Conservation (phyloP, 2,329 filamentous ascomycete species). For the Beauveria rudraprayagi region DNA sequence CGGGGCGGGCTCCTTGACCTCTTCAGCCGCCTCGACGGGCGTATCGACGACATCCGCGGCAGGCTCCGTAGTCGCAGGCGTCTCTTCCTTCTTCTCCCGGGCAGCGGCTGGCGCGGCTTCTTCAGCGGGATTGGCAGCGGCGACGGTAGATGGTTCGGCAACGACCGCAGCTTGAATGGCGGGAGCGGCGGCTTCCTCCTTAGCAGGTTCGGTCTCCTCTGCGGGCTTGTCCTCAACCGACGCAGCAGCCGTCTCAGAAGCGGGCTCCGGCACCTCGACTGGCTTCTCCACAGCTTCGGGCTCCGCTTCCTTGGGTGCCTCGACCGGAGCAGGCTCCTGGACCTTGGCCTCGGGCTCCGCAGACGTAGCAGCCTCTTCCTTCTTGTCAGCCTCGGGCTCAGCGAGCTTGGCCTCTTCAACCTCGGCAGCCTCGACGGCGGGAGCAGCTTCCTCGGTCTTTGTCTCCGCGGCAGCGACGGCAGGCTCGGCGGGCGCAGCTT, state of each 20-base stretch:
- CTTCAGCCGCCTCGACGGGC: neutral
- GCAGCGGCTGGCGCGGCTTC: neutral
- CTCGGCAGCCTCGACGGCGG: neutral
- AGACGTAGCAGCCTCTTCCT: conserved; percentile 5
- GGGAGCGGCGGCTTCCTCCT: neutral
- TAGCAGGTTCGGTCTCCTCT: conserved; percentile 13
- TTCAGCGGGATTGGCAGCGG: conserved; percentile 1
- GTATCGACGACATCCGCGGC: neutral
- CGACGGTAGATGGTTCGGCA: conserved; percentile 7
- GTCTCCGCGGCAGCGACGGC: neutral
- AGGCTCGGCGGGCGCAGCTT: neutral
- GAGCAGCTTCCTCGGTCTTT: neutral
- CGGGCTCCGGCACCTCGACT: neutral
- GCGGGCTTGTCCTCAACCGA: conserved; percentile 7
- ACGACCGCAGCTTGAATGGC: neutral
- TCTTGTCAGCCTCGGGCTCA: conserved; percentile 9
- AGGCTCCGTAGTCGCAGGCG: too few species aligned
- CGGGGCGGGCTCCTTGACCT: neutral
- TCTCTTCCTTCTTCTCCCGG: neutral
- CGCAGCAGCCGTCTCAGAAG: conserved; percentile 4
- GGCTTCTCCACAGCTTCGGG: neutral
- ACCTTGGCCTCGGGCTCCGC: neutral
- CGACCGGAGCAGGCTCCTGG: neutral
- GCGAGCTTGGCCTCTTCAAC: neutral
- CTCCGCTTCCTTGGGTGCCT: neutral